Percentiles rank a stretch among this genome's conserved stretches.
phyloP scores from a whole-genome alignment of 2,329 filamentous ascomycete species.

The Trichoderma sp. region DNA sequence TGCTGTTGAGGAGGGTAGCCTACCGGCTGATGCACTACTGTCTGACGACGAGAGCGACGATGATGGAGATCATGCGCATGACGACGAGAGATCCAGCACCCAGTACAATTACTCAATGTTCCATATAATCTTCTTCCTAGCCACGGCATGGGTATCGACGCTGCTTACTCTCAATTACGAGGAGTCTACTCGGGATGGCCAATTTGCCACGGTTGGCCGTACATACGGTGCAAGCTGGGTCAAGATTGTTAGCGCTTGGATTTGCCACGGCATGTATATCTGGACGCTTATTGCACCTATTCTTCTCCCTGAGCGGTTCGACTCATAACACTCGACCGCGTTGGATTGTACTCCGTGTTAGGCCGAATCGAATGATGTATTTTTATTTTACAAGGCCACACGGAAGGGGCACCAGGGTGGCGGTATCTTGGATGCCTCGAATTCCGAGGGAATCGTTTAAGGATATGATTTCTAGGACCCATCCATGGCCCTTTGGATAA shows the following conservation, averaged over 20 bases:
- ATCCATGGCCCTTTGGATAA: background rate
- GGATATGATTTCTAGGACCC: background rate
- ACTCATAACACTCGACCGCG: conserved; percentile 36
- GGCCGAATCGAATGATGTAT: background rate
- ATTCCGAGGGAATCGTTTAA: background rate
- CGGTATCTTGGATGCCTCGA: background rate
- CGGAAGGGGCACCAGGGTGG: background rate
- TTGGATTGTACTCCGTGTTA: background rate
- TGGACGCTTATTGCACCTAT: conserved; percentile 92
- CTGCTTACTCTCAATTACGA: conserved; percentile 75
- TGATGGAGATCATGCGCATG: conserved; percentile 61
- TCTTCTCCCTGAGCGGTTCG: conserved; percentile 81
- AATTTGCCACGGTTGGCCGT: conserved; percentile 88
- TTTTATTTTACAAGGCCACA: background rate
- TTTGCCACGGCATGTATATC: conserved; percentile 88
- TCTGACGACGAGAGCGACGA: conserved; percentile 67
- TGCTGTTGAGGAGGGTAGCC: conserved; percentile 85
- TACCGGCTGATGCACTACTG: conserved; percentile 85
- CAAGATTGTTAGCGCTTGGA: conserved; percentile 97
- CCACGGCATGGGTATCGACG: conserved; percentile 93
- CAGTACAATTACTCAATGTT: conserved; percentile 97
- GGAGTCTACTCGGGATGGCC: conserved; percentile 57
- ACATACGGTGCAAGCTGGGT: conserved; percentile 99
- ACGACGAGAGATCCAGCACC: conserved; percentile 84
- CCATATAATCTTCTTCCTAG: conserved; percentile 96